These are phyloP conservation scores for Ophiosphaerella herpotricha DNA, from an alignment of 2,329 filamentous ascomycete species.

Conservation along the genomic window DNA sequence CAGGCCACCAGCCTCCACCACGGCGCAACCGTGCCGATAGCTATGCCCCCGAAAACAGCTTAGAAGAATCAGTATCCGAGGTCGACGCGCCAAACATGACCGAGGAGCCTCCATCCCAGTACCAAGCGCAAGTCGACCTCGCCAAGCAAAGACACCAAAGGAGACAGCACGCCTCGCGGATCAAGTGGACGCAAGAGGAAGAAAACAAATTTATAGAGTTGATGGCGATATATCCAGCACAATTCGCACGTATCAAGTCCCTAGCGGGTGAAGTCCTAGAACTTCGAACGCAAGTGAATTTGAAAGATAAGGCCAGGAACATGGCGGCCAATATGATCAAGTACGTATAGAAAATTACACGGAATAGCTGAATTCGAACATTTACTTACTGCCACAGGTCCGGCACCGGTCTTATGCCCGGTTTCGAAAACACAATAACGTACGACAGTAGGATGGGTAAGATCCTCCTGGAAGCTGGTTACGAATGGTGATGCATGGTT, in stretches of 20 bases:
- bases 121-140: slow-evolving; percentile 18
- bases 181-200: slow-evolving; percentile 36
- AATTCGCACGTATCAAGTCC: slow-evolving; percentile 48
- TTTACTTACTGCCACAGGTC: slow-evolving; percentile 27
- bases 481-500: slow-evolving; percentile 17
- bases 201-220: slow-evolving; percentile 53
- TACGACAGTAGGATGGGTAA: slow-evolving; percentile 17
- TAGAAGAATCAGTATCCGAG: slow-evolving; percentile 32
- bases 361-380: too few relatives aligned
- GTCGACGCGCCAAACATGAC: slow-evolving; percentile 32
- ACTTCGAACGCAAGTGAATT: slow-evolving; percentile 56
- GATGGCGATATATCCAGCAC: slow-evolving; percentile 52
- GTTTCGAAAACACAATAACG: slow-evolving; percentile 33
- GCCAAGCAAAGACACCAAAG: slow-evolving; percentile 16
- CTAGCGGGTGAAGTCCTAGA: slow-evolving; percentile 29
- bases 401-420: slow-evolving; percentile 30
- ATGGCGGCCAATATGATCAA: slow-evolving; percentile 48
- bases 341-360: slow-evolving; percentile 29
- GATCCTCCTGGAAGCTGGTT: slow-evolving; percentile 25
- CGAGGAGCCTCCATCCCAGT: slow-evolving; percentile 26
- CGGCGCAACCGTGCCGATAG: slow-evolving; percentile 3
- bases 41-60: slow-evolving; percentile 2
- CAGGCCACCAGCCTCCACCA: slow-evolving; percentile 35
- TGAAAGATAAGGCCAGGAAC: slow-evolving; percentile 53
- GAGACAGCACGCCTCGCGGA: slow-evolving; percentile 12